A percentile compares a stretch with the other conserved stretches of the same genome.
phyloP scores from a whole-genome alignment of 495 filamentous ascomycete species.

The Acidomyces sp. region DNA sequence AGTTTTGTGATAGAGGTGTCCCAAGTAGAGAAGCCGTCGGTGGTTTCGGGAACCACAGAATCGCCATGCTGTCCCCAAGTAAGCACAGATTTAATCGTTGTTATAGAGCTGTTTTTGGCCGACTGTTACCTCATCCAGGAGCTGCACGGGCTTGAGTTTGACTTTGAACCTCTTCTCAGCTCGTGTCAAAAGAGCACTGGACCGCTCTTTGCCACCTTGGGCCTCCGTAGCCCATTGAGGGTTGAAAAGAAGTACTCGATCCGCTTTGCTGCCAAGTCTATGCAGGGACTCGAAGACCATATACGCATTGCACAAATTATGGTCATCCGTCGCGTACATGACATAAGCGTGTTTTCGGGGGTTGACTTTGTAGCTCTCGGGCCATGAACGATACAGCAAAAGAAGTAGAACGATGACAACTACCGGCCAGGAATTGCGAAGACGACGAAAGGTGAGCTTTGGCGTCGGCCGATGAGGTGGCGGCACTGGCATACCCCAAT shows the following conservation, averaged over 20 bases:
- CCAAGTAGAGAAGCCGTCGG: slow-evolving; percentile 11
- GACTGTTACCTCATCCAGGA: slow-evolving; percentile 15
- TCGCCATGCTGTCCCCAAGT: slow-evolving; percentile 19
- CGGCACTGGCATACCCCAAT: slow-evolving; percentile 7
- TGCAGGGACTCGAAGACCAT: slow-evolving; percentile 28
- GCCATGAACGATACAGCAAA: neutral
- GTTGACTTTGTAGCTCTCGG: slow-evolving; percentile 7
- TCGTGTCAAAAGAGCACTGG: slow-evolving; percentile 23
- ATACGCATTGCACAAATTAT: slow-evolving; percentile 27
- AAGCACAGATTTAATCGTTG: slow-evolving; percentile 24
- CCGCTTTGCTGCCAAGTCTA: slow-evolving; percentile 24
- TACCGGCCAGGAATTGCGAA: neutral
- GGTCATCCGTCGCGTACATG: slow-evolving; percentile 28
- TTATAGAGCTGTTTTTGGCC: slow-evolving; percentile 24
- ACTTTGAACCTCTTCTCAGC: slow-evolving; percentile 25
- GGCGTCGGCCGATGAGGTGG: neutral
- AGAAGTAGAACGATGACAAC: neutral
- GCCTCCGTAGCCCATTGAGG: slow-evolving; percentile 23
- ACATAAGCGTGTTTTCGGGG: slow-evolving; percentile 28
- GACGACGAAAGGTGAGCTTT: neutral
- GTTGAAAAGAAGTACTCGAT: slow-evolving; percentile 28
- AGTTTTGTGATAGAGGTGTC: slow-evolving; percentile 29
- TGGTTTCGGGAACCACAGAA: slow-evolving; percentile 11
- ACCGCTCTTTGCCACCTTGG: slow-evolving; percentile 13
- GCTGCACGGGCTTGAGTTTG: slow-evolving; percentile 23